Percentiles rank a stretch among this genome's conserved stretches.
Conservation (phyloP, 495 filamentous ascomycete species). For the Aspergillus bridgeri region DNA sequence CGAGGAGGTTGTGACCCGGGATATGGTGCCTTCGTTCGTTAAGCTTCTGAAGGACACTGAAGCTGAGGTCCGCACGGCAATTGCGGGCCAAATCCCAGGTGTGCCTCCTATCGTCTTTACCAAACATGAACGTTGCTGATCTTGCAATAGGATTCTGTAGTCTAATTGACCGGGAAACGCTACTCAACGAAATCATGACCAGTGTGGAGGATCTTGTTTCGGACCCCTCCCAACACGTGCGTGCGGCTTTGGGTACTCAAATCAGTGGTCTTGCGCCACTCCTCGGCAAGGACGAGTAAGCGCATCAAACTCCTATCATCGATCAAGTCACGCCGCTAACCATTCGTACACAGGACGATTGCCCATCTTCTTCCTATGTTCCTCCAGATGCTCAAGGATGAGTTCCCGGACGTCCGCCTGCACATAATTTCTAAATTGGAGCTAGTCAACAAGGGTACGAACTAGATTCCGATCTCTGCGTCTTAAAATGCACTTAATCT, state of each 20-base stretch:
- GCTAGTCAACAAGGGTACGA: slow-evolving; percentile 87
- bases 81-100: slow-evolving; percentile 96
- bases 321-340: slow-evolving; percentile 10
- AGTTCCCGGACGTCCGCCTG: slow-evolving; percentile 94
- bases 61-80: slow-evolving; percentile 94
- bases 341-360: slow-evolving; percentile 63
- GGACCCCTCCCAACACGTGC: slow-evolving; percentile 93
- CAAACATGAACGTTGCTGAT: slow-evolving; percentile 9
- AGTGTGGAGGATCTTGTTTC: slow-evolving; percentile 94
- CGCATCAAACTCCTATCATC: slow-evolving; percentile 8
- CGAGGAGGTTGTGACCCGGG: slow-evolving; percentile 89
- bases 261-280: slow-evolving; percentile 97
- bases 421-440: slow-evolving; percentile 99
- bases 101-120: slow-evolving; percentile 21
- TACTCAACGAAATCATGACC: slow-evolving; percentile 96
- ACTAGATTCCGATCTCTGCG: neutral
- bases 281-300: slow-evolving; percentile 95
- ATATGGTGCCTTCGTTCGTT: slow-evolving; percentile 94
- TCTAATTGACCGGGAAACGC: slow-evolving; percentile 77
- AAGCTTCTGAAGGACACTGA: slow-evolving; percentile 96
- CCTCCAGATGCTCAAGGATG: slow-evolving; percentile 98
- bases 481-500: slow-evolving; percentile 5
- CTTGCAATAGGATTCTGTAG: slow-evolving; percentile 73
- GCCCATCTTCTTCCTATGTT: slow-evolving; percentile 98
- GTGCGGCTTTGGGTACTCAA: slow-evolving; percentile 91